phyloP scores from a whole-genome alignment of 257 asterid species.

The Knoxia roxburghii region DNA sequence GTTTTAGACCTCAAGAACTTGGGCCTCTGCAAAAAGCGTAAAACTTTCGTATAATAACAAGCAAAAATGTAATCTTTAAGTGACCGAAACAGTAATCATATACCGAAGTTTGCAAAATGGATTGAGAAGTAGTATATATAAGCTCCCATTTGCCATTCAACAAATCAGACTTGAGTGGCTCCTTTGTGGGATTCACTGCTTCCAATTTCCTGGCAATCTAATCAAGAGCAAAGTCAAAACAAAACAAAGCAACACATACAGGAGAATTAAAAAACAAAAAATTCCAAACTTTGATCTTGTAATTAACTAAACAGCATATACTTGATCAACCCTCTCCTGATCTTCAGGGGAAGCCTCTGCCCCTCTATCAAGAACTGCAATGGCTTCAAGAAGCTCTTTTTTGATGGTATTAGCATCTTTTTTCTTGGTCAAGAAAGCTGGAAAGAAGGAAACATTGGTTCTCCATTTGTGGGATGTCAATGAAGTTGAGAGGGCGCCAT shows the following conservation, averaged over 20 bases:
- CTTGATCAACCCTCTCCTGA: constrained; percentile 58
- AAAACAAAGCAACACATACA: background rate
- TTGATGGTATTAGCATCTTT: constrained; percentile 53
- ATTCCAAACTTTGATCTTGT: background rate
- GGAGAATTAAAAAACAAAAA: background rate
- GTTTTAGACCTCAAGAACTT: constrained; percentile 53
- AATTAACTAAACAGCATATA: constrained; percentile 2
- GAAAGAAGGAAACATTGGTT: constrained; percentile 58
- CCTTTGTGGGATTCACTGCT: constrained; percentile 65
- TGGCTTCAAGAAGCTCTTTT: constrained; percentile 74
- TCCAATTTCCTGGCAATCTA: constrained; percentile 66
- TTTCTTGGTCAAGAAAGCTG: constrained; percentile 45
- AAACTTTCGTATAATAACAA: background rate
- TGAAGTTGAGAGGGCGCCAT: constrained; percentile 2
- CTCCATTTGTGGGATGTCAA: constrained; percentile 44
- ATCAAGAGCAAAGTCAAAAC: constrained; percentile 3
- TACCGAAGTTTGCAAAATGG: constrained; percentile 72
- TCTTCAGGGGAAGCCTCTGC: constrained; percentile 87
- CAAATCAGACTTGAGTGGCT: constrained; percentile 55
- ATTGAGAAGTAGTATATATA: constrained; percentile 76
- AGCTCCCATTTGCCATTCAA: constrained; percentile 93
- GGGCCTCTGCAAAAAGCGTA: constrained; percentile 51
- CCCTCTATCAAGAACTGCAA: constrained; percentile 82
- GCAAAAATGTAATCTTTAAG: background rate
- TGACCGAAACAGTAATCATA: background rate